Conservation (phyloP, 208 protist species). For the Strigomonas culicis region DNA sequence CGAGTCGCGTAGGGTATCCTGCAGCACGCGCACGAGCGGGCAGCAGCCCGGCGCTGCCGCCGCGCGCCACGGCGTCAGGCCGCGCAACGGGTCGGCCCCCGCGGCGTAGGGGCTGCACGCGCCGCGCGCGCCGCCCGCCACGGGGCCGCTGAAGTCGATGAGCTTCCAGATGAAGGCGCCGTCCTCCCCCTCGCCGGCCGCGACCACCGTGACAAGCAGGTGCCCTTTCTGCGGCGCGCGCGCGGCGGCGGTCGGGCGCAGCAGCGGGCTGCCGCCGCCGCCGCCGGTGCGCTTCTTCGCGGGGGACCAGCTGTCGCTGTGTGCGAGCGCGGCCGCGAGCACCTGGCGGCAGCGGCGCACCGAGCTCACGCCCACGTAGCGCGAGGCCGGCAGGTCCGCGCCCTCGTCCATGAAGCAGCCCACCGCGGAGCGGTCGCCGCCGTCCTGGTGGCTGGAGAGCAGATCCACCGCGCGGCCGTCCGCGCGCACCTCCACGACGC, state of each 20-base stretch:
- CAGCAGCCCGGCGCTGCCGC: too few species aligned
- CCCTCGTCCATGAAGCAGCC: constrained; percentile 5
- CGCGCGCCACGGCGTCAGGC: too few species aligned
- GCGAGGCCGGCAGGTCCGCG: neutral
- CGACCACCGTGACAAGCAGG: neutral
- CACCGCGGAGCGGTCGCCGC: neutral
- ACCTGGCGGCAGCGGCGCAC: neutral
- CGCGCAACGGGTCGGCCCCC: too few species aligned
- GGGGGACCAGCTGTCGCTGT: neutral
- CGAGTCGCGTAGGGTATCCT: neutral
- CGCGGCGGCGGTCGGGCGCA: too few species aligned
- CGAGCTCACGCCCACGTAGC: neutral
- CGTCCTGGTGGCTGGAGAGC: neutral
- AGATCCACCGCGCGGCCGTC: neutral
- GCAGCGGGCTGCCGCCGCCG: too few species aligned
- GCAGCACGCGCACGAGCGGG: neutral
- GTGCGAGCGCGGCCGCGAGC: neutral
- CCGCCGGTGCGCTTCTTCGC: too few species aligned
- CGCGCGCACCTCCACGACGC: constrained; percentile 9
- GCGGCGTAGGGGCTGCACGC: too few species aligned
- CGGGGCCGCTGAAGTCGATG: too few species aligned
- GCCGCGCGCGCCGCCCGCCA: too few species aligned
- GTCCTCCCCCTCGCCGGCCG: too few species aligned
- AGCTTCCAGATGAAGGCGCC: neutral
- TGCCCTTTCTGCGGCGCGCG: neutral